These are phyloP conservation scores for Phaeosphaeriaceae sp. DNA, from an alignment of 2,329 filamentous ascomycete species.

Conservation along the genomic window DNA sequence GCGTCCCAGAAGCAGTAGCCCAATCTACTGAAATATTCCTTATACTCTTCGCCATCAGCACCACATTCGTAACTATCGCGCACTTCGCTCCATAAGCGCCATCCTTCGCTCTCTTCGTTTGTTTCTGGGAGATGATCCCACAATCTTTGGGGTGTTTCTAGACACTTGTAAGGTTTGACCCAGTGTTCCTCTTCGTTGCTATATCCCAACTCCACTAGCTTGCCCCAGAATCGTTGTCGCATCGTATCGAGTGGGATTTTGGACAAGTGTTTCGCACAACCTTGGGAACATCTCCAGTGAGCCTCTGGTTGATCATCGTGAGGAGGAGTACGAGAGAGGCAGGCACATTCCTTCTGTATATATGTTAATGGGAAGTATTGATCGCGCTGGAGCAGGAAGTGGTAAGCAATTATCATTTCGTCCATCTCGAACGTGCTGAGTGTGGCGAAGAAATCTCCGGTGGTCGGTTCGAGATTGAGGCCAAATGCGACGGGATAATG, in stretches of 20 bases:
- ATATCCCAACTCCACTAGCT: not conserved
- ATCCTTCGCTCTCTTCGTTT: not conserved
- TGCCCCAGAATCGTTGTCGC: not conserved
- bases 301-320: not conserved
- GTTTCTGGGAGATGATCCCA: not conserved
- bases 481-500: slow-evolving; percentile 6
- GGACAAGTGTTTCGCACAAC: not conserved
- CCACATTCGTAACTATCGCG: not conserved
- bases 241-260: not conserved
- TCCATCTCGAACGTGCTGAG: slow-evolving; percentile 10
- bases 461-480: not conserved
- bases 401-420: slow-evolving; percentile 10
- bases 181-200: not conserved
- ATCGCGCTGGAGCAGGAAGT: slow-evolving; percentile 6
- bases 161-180: not conserved
- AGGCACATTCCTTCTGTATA: not conserved
- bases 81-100: not conserved
- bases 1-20: slow-evolving; percentile 16
- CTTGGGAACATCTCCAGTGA: not conserved
- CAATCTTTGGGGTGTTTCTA: not conserved
- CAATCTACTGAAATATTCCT: slow-evolving; percentile 2
- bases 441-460: slow-evolving; percentile 3
- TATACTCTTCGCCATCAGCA: not conserved
- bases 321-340: not conserved
- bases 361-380: not conserved